Evolutionary conservation across 2,329 filamentous ascomycete species (phyloP), one percentile per base, ranked within the genome.

Genomic region (Diaporthe destruens): DNA sequence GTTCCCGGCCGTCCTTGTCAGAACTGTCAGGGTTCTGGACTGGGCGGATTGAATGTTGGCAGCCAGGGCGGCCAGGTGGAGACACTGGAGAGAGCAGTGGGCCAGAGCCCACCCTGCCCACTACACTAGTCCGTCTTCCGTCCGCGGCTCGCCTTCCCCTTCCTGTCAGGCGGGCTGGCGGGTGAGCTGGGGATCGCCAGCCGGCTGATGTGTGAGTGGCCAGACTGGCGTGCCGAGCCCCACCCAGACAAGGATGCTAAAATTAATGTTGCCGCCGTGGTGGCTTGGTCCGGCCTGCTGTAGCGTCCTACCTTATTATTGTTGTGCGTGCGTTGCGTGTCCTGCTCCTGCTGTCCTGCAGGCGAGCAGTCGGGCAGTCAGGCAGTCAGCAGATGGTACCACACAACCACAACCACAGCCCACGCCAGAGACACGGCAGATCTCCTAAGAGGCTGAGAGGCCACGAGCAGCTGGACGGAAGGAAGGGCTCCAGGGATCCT

Each of bases 211-310:
- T 53, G 59, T 71, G 59, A 73, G 57, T 73, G 72, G 72, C 39
- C 42, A 44, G 51, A 67, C 20, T 20, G 55, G 34, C 55, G 36
- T 39, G 20, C 32, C 53, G 39, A 23, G 34, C 57, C 32, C 72
- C 72, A 69, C 47, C 29, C 51, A 16, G 7, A 34, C 68, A 73
- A 68, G 68, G 68, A 49, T 44, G 49, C 20, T 70, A 59, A 71
- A 70, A 74, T 74, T 66, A 74, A 61, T 72, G 68, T 63, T 74
- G 72, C 70, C 70, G 71, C 72, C 68, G 51, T 71, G 59, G 69
- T 73, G 72, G 68, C 72, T 61, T 67, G 72, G 59, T 53, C 59
- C 57, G 68, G 44, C 42, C 47, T 51, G 47, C 61, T 34, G 61
- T 66, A 66, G 61, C 61, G 61, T 66, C 61, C 61, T 66, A 53